Conservation (phyloP, 371 early-diverging fungal species). For the Capniomyces stellatus region DNA sequence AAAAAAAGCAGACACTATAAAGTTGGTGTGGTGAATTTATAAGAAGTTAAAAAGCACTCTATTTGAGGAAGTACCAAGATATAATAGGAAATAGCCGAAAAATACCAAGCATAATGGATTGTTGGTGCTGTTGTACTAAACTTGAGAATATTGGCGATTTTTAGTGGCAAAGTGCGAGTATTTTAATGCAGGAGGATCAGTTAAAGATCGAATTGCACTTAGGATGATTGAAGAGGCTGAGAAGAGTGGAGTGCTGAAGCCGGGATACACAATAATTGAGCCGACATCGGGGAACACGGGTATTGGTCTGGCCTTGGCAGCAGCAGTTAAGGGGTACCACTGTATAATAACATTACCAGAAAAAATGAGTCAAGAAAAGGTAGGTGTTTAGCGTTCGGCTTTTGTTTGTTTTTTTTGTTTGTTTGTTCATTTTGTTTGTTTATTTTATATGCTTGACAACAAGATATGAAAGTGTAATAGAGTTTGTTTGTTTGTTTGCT, state of each 20-base stretch:
- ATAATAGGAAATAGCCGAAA: too few relatives aligned
- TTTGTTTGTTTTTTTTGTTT: background rate
- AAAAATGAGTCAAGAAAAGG: conserved; percentile 95
- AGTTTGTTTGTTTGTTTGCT: conserved; percentile 11
- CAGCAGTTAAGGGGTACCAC: conserved; percentile 91
- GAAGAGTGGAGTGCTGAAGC: conserved; percentile 66
- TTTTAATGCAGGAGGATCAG: conserved; percentile 94
- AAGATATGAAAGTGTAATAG: too few relatives aligned
- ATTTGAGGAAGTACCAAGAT: too few relatives aligned
- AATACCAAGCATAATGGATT: too few relatives aligned
- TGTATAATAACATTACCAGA: conserved; percentile 93
- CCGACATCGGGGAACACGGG: conserved; percentile 95
- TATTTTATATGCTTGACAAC: too few relatives aligned
- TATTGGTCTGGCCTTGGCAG: conserved; percentile 80
- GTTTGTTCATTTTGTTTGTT: too few relatives aligned
- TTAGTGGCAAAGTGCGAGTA: conserved; percentile 93
- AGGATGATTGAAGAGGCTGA: conserved; percentile 94
- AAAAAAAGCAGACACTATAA: background rate
- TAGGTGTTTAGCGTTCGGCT: background rate
- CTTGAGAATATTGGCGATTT: too few relatives aligned
- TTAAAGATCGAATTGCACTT: conserved; percentile 92
- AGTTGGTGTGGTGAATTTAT: background rate
- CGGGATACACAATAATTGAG: conserved; percentile 85
- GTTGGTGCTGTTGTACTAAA: too few relatives aligned
- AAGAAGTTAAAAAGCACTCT: too few relatives aligned